These are phyloP conservation scores for Camelina sativa DNA, from an alignment of 345 rosid species.

Conservation along the genomic window DNA sequence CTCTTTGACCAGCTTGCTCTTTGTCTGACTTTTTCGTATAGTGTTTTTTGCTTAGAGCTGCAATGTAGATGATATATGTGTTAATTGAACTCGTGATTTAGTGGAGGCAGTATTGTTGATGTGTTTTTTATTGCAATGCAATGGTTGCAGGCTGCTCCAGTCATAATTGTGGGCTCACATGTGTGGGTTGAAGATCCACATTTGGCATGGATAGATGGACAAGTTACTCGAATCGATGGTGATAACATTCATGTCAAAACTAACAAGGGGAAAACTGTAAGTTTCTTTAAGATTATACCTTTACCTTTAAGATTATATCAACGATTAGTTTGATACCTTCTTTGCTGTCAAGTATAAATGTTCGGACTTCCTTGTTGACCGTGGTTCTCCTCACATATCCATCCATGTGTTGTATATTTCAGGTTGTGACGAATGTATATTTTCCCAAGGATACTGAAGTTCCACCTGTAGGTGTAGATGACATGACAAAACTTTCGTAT, in stretches of 20 bases:
- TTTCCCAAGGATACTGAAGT: conserved; percentile 87
- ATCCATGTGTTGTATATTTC: conserved; percentile 20
- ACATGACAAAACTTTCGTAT: conserved; percentile 93
- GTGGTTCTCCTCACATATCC: conserved; percentile 28
- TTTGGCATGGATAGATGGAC: conserved; percentile 78
- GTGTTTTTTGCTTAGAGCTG: neutral
- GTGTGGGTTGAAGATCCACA: conserved; percentile 85
- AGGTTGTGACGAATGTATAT: conserved; percentile 73
- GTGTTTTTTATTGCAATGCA: conserved; percentile 16
- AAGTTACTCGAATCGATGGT: conserved; percentile 62
- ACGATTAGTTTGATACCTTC: neutral
- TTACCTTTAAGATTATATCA: no score
- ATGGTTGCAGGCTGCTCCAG: conserved; percentile 65
- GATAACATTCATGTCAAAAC: conserved; percentile 55
- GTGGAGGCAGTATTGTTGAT: conserved; percentile 12
- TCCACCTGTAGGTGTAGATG: conserved; percentile 90
- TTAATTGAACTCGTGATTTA: neutral
- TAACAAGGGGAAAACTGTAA: conserved; percentile 62
- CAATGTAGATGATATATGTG: neutral
- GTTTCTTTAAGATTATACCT: conserved; percentile 17
- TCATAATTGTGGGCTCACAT: conserved; percentile 76
- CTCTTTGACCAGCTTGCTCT: neutral
- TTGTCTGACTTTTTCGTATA: neutral
- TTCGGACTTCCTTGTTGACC: conserved; percentile 3
- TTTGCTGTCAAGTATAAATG: neutral